phyloP scores from a whole-genome alignment of 306 rosid genomes.

The Cucurbita ficifolia region DNA sequence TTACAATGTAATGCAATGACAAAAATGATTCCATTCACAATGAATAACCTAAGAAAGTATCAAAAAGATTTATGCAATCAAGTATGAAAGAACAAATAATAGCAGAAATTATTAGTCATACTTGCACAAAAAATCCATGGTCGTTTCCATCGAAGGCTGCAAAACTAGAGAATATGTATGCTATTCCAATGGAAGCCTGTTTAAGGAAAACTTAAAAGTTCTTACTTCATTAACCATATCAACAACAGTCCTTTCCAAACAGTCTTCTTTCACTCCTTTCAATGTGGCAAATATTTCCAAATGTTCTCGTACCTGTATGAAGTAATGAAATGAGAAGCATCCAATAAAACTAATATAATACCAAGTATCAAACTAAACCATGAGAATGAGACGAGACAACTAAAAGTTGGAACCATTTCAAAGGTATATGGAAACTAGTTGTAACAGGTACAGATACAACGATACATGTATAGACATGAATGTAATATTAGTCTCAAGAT shows the following conservation, averaged over 20 bases:
- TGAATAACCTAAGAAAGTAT: neutral
- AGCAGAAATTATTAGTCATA: neutral
- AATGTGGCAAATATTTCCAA: constrained; percentile 73
- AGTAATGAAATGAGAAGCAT: constrained; percentile 4
- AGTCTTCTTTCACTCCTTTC: constrained; percentile 78
- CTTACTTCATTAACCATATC: constrained; percentile 90
- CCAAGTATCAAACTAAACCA: neutral
- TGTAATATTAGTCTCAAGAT: too few species aligned
- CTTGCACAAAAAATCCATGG: neutral
- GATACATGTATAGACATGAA: too few species aligned
- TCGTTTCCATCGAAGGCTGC: neutral
- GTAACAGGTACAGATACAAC: too few species aligned
- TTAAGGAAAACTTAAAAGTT: neutral
- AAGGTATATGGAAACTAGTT: too few species aligned
- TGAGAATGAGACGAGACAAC: neutral
- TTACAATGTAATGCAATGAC: neutral
- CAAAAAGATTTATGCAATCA: neutral
- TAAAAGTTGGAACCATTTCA: neutral
- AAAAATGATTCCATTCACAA: neutral
- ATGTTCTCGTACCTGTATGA: constrained; percentile 76
- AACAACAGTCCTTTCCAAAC: constrained; percentile 37
- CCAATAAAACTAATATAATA: neutral
- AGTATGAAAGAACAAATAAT: neutral
- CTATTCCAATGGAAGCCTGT: neutral
- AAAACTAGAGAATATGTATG: neutral